Percentiles rank a stretch among this genome's conserved stretches.
These are phyloP conservation scores for Sicyos edulis DNA, from an alignment of 306 rosid species.

Conservation along the genomic window DNA sequence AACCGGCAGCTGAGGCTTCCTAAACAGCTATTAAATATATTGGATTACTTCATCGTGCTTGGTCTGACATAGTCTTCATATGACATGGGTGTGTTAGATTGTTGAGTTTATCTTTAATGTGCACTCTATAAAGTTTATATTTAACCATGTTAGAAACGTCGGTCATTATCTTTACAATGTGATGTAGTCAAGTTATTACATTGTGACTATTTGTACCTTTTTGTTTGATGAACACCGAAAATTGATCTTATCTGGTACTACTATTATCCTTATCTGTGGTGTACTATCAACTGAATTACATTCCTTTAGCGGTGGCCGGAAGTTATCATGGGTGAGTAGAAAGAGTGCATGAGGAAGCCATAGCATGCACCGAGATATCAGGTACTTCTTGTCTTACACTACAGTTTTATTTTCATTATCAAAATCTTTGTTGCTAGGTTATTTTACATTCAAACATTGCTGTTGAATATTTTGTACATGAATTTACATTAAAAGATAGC, in stretches of 20 bases:
- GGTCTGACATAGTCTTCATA: neutral
- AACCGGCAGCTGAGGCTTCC: too few species aligned
- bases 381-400: conserved; percentile 30
- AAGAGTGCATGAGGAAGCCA: conserved; percentile 34
- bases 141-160: neutral
- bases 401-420: conserved; percentile 13
- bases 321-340: too few species aligned
- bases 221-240: conserved; percentile 5
- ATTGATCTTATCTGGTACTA: too few species aligned
- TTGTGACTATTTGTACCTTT: neutral
- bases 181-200: neutral
- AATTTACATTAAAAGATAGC: neutral
- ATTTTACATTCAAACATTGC: neutral
- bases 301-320: neutral
- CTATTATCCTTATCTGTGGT: neutral
- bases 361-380: conserved; percentile 29
- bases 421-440: neutral
- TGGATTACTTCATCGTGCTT: neutral
- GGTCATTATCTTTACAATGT: neutral
- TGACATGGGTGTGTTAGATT: neutral
- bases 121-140: conserved; percentile 9
- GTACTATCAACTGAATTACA: neutral
- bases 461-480: neutral
- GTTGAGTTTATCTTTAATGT: conserved; percentile 1
- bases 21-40: neutral